Conservation (phyloP, 306 rosid species). For the Prunus salicina region DNA sequence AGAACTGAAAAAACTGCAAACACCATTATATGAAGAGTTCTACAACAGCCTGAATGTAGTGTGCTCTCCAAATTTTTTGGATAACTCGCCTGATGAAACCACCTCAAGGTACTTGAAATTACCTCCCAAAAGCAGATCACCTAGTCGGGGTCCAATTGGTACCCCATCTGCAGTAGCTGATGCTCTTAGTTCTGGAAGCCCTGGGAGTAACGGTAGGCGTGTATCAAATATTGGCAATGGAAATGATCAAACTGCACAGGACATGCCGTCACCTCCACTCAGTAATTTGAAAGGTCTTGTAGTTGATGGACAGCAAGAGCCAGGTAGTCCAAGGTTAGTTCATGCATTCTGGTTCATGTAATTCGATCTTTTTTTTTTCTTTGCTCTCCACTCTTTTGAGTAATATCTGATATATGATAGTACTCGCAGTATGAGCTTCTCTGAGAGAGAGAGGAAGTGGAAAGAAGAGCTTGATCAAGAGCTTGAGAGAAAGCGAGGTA, state of each 20-base stretch:
- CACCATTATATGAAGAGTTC: conserved; percentile 92
- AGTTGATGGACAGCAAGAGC: conserved; percentile 72
- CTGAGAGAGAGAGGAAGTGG: conserved; percentile 96
- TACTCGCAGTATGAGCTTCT: conserved; percentile 58
- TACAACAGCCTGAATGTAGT: conserved; percentile 74
- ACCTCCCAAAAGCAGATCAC: conserved; percentile 98
- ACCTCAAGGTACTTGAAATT: conserved; percentile 72
- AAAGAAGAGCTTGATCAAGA: conserved; percentile 98
- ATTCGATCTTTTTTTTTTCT: conserved; percentile 7
- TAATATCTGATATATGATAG: conserved; percentile 18
- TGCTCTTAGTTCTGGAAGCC: conserved; percentile 55
- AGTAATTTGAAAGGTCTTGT: conserved; percentile 53
- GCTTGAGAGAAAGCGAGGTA: conserved; percentile 97
- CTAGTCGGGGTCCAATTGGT: conserved; percentile 55
- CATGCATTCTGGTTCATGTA: conserved; percentile 1
- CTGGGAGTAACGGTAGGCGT: conserved; percentile 72
- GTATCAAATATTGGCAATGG: conserved; percentile 46
- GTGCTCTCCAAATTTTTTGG: conserved; percentile 59
- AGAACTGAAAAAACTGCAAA: conserved; percentile 90
- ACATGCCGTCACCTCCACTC: conserved; percentile 56
- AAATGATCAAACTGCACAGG: conserved; percentile 50
- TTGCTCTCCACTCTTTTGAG: background rate
- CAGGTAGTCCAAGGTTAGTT: conserved; percentile 78
- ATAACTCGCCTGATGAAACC: conserved; percentile 54
- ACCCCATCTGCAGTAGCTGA: conserved; percentile 62